phyloP scores from a whole-genome alignment of 2,329 filamentous ascomycete species.

The Grosmannia serpens region DNA sequence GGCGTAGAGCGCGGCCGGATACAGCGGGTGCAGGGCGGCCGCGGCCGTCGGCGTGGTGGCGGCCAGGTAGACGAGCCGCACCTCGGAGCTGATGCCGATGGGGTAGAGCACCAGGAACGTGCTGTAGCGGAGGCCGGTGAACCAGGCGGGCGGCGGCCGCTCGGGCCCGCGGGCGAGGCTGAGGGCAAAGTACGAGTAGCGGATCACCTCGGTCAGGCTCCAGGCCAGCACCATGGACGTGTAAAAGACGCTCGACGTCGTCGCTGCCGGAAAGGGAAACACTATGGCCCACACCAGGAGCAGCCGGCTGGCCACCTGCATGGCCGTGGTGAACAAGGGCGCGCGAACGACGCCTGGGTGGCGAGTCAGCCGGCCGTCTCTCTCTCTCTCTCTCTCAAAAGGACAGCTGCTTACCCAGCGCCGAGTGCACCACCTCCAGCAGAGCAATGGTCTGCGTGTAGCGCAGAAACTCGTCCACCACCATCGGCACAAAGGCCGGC shows the following conservation, averaged over 20 bases:
- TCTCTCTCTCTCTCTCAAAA: too few relatives aligned
- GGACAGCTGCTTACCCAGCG: conserved; percentile 46
- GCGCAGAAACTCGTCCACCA: conserved; percentile 56
- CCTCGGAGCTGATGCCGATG: conserved; percentile 81
- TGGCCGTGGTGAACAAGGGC: conserved; percentile 70
- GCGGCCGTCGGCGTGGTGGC: conserved; percentile 46
- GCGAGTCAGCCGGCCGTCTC: not conserved
- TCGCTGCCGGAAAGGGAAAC: conserved; percentile 56
- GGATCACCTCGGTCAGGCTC: conserved; percentile 82
- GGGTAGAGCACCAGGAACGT: conserved; percentile 91
- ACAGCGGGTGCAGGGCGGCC: conserved; percentile 28
- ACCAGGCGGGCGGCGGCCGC: conserved; percentile 22
- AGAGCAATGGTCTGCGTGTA: conserved; percentile 75
- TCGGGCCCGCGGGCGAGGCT: conserved; percentile 43
- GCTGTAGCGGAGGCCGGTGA: conserved; percentile 82
- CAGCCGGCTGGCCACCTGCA: conserved; percentile 82
- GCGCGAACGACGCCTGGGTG: conserved; percentile 73
- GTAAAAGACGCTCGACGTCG: conserved; percentile 50
- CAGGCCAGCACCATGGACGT: conserved; percentile 74
- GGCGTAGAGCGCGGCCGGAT: conserved; percentile 30
- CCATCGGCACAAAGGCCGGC: conserved; percentile 46
- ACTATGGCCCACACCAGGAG: conserved; percentile 83
- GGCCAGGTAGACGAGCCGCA: conserved; percentile 63
- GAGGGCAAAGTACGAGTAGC: conserved; percentile 84
- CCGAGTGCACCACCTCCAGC: conserved; percentile 73